Evolutionary conservation across 1,284 basidiomycete genomes (phyloP), one percentile per base, ranked within the genome.

Genomic region (Ceratobasidium sp.): DNA sequence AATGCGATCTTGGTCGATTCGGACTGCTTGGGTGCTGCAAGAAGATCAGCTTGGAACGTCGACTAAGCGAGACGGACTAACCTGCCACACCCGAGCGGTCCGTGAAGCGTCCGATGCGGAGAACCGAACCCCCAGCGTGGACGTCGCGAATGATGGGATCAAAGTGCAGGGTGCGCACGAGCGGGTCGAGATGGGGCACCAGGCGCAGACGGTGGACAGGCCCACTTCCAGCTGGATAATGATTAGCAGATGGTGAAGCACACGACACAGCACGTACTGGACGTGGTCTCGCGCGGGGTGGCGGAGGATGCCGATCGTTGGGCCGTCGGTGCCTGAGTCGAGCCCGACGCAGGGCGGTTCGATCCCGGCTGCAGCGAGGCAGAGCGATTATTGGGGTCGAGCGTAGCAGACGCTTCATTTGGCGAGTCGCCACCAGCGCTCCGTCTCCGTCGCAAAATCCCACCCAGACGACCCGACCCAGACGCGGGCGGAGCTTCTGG

Each of bases 21-120:
- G 50, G 91, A 82, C 35, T 92, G 88, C 77, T 91, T 91, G 75
- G 89, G 86, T 8, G 89, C 89, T 23, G 87, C 86, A 66, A 90
- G 57, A 83, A 18, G 73, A 73, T 63, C 46, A 47, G 70, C 52
- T 57, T 49, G 62, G 32, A 62, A 73, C 30, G 70, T 75, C 59
- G 41, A 73, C 70, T 41, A 67, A 52, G 43, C 59, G 59, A 62
- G 28, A 4, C 35, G 11, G 43, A 43, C 52, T 26, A 47, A 1
- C 88, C 89, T 23, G 90, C 80, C 8, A 62, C 43, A 14, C 91
- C 88, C n/a, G 87, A 87, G 72, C 89, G 87, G 80, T 97, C 96
- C 0, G 94, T 97, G 85, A 97, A 98, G 47, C 95, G 88, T 1
- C 95, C 95, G 73, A 98, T 94, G 76, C 95, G 93, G 21, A 98